These are phyloP conservation scores for Lavandula angustifolia DNA, from an alignment of 257 asterid genomes.

Conservation along the genomic window DNA sequence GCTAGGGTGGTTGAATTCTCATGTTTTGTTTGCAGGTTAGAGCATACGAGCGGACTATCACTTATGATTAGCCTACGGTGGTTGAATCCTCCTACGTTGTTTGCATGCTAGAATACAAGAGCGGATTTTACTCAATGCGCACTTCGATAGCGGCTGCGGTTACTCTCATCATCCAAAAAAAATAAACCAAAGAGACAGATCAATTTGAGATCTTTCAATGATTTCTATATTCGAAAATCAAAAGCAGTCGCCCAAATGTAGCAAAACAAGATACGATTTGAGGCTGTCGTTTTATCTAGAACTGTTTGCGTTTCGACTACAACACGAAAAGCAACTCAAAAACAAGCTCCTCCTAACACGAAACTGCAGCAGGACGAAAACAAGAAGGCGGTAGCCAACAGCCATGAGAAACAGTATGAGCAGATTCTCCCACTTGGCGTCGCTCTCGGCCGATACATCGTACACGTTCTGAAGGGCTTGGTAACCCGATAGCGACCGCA, in stretches of 20 bases:
- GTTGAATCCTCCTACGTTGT: too few relatives aligned
- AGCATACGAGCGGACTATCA: too few relatives aligned
- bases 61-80: too few relatives aligned
- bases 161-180: too few relatives aligned
- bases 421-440: constrained; percentile 79
- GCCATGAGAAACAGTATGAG: constrained; percentile 76
- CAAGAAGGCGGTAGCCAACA: constrained; percentile 65
- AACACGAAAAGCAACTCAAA: constrained; percentile 38
- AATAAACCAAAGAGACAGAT: too few relatives aligned
- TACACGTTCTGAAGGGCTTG: constrained; percentile 76
- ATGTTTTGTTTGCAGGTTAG: too few relatives aligned
- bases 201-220: too few relatives aligned
- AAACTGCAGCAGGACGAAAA: constrained; percentile 55
- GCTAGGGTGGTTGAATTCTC: too few relatives aligned
- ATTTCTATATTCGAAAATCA: background rate
- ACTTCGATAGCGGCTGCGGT: too few relatives aligned
- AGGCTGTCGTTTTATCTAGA: constrained; percentile 37
- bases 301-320: constrained; percentile 50
- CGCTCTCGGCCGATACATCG: constrained; percentile 58
- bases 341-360: constrained; percentile 51
- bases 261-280: constrained; percentile 25
- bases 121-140: too few relatives aligned
- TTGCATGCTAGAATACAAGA: too few relatives aligned
- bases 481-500: constrained; percentile 76
- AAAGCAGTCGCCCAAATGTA: constrained; percentile 1